Evolutionary conservation across 305 asterid species (phyloP).

Genomic region (Fraxinus albicans): DNA sequence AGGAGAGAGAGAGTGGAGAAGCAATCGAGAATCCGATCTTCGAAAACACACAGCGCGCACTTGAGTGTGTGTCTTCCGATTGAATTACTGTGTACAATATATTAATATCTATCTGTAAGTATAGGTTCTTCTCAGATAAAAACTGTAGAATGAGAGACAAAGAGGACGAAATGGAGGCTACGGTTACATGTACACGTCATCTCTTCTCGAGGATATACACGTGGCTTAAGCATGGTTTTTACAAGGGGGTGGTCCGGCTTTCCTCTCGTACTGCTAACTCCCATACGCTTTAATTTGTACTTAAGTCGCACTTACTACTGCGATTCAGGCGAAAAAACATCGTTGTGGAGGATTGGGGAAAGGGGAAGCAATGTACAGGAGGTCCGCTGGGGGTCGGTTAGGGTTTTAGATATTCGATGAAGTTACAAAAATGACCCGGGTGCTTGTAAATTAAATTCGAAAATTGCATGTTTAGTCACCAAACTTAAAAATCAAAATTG

Average conservation of each 20-base stretch:
- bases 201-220: slow-evolving; percentile 40
- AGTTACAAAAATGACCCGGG: slow-evolving; percentile 30
- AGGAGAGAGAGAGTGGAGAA: slow-evolving; percentile 27
- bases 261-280: background rate
- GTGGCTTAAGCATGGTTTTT: slow-evolving; percentile 46
- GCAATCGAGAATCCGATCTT: slow-evolving; percentile 47
- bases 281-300: background rate
- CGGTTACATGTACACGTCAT: slow-evolving; percentile 57
- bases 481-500: background rate
- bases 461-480: background rate
- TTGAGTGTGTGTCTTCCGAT: slow-evolving; percentile 3
- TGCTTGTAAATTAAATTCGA: slow-evolving; percentile 5
- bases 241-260: background rate
- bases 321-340: background rate
- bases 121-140: background rate
- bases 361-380: background rate
- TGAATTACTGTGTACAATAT: slow-evolving; percentile 1
- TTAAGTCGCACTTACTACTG: background rate
- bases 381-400: background rate
- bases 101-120: background rate
- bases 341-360: background rate
- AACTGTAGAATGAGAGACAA: slow-evolving; percentile 9
- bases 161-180: slow-evolving; percentile 46
- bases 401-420: slow-evolving; percentile 20
- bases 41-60: slow-evolving; percentile 34